Evolutionary conservation across 371 early-diverging fungal species (phyloP).

Genomic region (Cokeromyces recurvatus): DNA sequence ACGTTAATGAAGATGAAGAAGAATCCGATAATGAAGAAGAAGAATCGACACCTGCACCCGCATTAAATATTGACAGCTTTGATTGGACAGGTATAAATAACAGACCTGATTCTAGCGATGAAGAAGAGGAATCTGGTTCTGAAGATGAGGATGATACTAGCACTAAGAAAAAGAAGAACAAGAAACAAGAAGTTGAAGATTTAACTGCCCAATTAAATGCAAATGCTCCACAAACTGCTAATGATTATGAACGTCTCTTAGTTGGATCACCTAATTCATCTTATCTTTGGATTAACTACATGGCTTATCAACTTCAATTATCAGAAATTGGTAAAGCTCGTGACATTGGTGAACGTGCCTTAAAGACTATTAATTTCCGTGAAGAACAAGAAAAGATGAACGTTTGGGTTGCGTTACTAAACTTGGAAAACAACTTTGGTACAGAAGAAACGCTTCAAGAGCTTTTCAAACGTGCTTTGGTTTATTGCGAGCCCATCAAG

Average conservation of each 20-base stretch:
- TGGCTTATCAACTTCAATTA: slow-evolving; percentile 92
- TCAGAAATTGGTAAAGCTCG: slow-evolving; percentile 91
- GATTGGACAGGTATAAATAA: slow-evolving; percentile 56
- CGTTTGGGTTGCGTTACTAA: slow-evolving; percentile 91
- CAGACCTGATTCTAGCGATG: slow-evolving; percentile 30
- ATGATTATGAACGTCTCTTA: slow-evolving; percentile 86
- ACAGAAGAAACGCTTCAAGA: slow-evolving; percentile 69
- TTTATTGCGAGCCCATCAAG: slow-evolving; percentile 83
- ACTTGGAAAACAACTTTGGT: slow-evolving; percentile 93
- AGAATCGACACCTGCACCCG: slow-evolving; percentile 34
- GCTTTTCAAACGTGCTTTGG: slow-evolving; percentile 80
- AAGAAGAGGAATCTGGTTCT: slow-evolving; percentile 33
- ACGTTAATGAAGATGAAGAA: slow-evolving; percentile 45
- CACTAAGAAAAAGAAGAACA: slow-evolving; percentile 49
- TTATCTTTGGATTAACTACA: slow-evolving; percentile 96
- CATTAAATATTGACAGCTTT: slow-evolving; percentile 44
- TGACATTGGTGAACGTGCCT: slow-evolving; percentile 86
- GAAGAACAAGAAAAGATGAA: slow-evolving; percentile 95
- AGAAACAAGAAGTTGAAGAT: slow-evolving; percentile 40
- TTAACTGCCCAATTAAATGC: slow-evolving; percentile 53
- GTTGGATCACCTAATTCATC: slow-evolving; percentile 94
- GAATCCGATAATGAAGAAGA: slow-evolving; percentile 49
- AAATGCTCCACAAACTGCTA: slow-evolving; percentile 53
- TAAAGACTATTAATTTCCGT: slow-evolving; percentile 87
- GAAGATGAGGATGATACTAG: slow-evolving; percentile 38